Conservation (phyloP, 805 yeast genomes). For the Pichia membranifaciens region DNA sequence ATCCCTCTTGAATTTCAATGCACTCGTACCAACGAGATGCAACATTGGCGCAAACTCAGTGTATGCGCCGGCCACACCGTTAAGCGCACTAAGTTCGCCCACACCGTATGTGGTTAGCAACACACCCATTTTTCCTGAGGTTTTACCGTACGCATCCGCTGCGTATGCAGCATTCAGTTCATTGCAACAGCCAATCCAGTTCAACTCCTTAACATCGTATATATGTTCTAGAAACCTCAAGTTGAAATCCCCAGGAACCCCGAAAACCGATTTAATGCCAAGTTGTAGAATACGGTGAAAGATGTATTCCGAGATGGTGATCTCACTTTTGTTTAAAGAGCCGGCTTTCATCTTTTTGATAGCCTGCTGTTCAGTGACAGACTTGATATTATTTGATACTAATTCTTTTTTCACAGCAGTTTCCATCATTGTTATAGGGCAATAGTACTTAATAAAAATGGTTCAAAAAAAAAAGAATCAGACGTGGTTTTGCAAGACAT, state of each 20-base stretch:
- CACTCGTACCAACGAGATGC: conserved; percentile 67
- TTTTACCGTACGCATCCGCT: conserved; percentile 82
- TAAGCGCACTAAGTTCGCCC: conserved; percentile 78
- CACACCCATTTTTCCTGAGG: conserved; percentile 63
- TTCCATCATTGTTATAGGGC: neutral
- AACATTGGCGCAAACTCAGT: conserved; percentile 84
- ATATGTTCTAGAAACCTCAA: conserved; percentile 64
- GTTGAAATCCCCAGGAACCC: conserved; percentile 81
- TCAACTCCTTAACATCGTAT: conserved; percentile 65
- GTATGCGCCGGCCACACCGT: conserved; percentile 83
- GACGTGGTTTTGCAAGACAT: too few species aligned
- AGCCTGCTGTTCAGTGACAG: neutral
- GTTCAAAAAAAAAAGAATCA: too few species aligned
- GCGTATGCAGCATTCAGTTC: conserved; percentile 86
- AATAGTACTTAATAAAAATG: too few species aligned
- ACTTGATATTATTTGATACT: neutral
- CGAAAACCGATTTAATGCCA: conserved; percentile 64
- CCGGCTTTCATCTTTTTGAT: neutral
- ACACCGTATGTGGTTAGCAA: conserved; percentile 85
- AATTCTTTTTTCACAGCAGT: neutral
- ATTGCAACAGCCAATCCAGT: conserved; percentile 90
- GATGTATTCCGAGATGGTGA: conserved; percentile 39
- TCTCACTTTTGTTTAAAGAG: conserved; percentile 33
- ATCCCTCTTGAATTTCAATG: conserved; percentile 16
- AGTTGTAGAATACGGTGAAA: conserved; percentile 38